A percentile compares a stretch with the other conserved stretches of the same genome.
Conservation (phyloP, 768 basidiomycete genomes). For the Cantharellus cinnabarinus region DNA sequence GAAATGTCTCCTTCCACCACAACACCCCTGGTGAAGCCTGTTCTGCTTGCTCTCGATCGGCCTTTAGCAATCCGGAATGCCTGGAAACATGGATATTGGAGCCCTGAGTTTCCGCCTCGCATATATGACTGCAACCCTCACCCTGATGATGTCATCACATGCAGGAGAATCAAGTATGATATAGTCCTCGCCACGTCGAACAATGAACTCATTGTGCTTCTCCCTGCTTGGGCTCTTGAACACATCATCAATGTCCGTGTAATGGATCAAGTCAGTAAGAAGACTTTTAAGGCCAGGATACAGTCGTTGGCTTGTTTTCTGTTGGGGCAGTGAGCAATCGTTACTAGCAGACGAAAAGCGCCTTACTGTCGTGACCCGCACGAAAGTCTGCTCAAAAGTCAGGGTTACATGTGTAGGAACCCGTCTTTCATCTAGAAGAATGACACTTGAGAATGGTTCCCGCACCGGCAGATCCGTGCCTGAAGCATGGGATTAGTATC, state of each 20-base stretch:
- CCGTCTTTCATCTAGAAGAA: background rate
- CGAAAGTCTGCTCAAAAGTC: constrained; percentile 24
- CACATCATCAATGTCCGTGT: constrained; percentile 70
- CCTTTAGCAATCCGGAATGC: constrained; percentile 58
- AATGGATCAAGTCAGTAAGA: constrained; percentile 60
- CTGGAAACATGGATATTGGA: constrained; percentile 18
- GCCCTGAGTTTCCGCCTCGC: too few species aligned
- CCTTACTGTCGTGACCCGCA: constrained; percentile 58
- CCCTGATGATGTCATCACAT: background rate
- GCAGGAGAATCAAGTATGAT: constrained; percentile 24
- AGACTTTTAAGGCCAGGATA: constrained; percentile 28
- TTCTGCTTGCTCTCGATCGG: constrained; percentile 31
- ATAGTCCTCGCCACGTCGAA: constrained; percentile 43
- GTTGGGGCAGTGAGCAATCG: constrained; percentile 16
- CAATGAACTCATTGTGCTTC: constrained; percentile 56
- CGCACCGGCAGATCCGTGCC: too few species aligned
- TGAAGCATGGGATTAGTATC: too few species aligned
- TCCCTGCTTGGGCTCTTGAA: constrained; percentile 42
- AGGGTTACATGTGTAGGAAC: background rate
- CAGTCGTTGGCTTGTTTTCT: constrained; percentile 38
- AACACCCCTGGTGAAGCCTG: constrained; percentile 38
- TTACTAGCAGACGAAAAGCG: too few species aligned
- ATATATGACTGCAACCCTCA: background rate
- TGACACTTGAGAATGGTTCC: background rate
- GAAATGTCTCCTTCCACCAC: constrained; percentile 69